A percentile compares a stretch with the other conserved stretches of the same genome.
phyloP scores from a whole-genome alignment of 345 rosid genomes.

The Dipteronia sinensis region DNA sequence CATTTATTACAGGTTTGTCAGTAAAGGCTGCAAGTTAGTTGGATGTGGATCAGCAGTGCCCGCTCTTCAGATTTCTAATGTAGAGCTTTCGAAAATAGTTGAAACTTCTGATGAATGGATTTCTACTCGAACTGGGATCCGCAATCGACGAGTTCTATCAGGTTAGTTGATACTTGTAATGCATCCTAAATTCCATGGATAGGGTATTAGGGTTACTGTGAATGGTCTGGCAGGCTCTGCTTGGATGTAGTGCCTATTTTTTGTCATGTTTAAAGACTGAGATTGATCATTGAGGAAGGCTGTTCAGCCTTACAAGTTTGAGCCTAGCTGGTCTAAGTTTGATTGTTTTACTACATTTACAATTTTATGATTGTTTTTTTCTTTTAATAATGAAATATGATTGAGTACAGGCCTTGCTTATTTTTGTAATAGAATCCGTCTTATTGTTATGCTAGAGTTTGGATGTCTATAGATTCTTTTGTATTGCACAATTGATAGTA shows the following conservation, averaged over 20 bases:
- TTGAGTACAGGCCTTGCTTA: neutral
- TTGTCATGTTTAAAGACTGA: constrained; percentile 9
- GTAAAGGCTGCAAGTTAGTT: constrained; percentile 86
- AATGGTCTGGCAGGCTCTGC: neutral
- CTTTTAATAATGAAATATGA: neutral
- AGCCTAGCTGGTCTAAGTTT: constrained; percentile 2
- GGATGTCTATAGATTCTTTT: neutral
- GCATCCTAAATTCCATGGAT: constrained; percentile 10
- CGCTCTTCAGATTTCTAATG: constrained; percentile 71
- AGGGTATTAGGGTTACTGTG: neutral
- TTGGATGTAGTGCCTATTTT: constrained; percentile 5
- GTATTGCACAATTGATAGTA: too few species aligned
- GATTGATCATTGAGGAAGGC: constrained; percentile 9
- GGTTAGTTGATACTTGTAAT: constrained; percentile 43
- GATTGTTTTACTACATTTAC: constrained; percentile 1
- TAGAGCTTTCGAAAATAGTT: constrained; percentile 86
- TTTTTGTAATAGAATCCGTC: neutral
- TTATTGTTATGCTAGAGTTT: neutral
- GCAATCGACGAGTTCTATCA: constrained; percentile 73
- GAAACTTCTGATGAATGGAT: constrained; percentile 94
- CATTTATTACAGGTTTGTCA: constrained; percentile 52
- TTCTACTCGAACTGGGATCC: constrained; percentile 88
- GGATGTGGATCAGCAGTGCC: constrained; percentile 95
- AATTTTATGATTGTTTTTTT: neutral
- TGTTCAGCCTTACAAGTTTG: constrained; percentile 9